Evolutionary conservation across 2,329 filamentous ascomycete genomes (phyloP), one percentile per base, ranked within the genome.

Genomic region (Scytalidium lignicola): DNA sequence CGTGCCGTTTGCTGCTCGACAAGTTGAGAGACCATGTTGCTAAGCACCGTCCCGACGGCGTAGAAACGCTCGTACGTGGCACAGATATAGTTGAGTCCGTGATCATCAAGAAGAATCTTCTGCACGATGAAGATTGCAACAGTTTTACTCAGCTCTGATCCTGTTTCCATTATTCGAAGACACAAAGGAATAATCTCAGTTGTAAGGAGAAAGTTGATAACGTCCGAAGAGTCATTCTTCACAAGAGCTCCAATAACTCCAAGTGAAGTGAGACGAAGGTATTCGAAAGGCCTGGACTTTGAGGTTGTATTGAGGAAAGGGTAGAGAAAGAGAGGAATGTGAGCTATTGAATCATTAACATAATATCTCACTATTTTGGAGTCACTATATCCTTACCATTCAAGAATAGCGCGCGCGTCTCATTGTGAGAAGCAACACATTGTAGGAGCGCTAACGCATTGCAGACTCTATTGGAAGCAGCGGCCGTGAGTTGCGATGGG

Each of bases 71-170:
- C 93, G 62, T 99, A 99, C 1, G 93, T 99, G 56, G 95, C 92
- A 71, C 93, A 99, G 51, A 99, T 99, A 70, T 99, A 99, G 63
- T 93, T 93, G 54, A 99, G 79, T 3, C 93, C 93, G 62, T 95
- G 92, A 62, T 99, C 93, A 65, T 99, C 93, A 2, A 99, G 80
- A 46, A 99, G 74, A 21, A 99, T 99, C 78, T 99, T 99, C 71
- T 99, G 93, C 17, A 99, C 93, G 62, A 99, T 99, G 74, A 99
- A 99, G 62, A 99, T 99, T 51, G 93, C 93, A 13, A 99, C 93
- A 0, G 93, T 99, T 76, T 99, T 99, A 76, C 90, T 96, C 52
- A 99, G 79, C 70, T 99, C 93, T 1, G 91, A 96, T 44, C 93
- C 93, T 0, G 93, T 99, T 74, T 99, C 93, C 93, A 99, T 99